Base-by-base conservation (phyloP, 441 rosid genomes). In the Syzygium syzygioides region DNA sequence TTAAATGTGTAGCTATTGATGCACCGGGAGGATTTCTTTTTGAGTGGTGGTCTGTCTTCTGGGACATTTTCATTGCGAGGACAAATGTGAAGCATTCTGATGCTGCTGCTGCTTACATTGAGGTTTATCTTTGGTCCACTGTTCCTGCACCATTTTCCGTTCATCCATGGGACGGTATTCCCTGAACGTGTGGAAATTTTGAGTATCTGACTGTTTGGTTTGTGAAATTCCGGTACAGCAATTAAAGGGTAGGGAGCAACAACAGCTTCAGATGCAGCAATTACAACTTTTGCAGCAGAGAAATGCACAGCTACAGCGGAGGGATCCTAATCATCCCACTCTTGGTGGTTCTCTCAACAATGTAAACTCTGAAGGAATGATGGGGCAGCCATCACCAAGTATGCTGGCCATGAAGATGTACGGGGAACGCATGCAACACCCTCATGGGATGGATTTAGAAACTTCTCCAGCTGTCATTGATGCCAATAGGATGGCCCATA, bases 41-140 rank as follows among this genome's bases (percentile, higher is more conserved):
- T 83, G 96, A 94, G 87, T 95, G 98, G 98, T 95, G 98, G 98
- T 95, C 95, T 86, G 96, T 95, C 86, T 95, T 95, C 86, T 95
- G 97, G 98, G 96, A 95, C 92, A 94, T 95, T 87, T 96, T 96
- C 88, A 95, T 96, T 89, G 94, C 98, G 54, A 92, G 97, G 93
- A 95, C 97, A 60, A 95, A 95, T 89, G 96, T 92, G 87, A 96
- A 94, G 90, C 96, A 96, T 91, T 96, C 96, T 0, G 95, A 95
- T 85, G 90, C 93, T 89, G 97, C 97, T 56, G 96, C 95, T 28
- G 93, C 98, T 87, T 96, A 96, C 87, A 94, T 94, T 86, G 96
- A 96, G 98, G 98, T 96, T 87, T 54, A 37, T 90, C 55, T 87
- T 66, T 76, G 83, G 52, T 76, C 83, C 48, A 76, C 52, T 14